Evolutionary conservation across 129 eudicot genomes (phyloP).

Genomic region (Mikania micrantha): DNA sequence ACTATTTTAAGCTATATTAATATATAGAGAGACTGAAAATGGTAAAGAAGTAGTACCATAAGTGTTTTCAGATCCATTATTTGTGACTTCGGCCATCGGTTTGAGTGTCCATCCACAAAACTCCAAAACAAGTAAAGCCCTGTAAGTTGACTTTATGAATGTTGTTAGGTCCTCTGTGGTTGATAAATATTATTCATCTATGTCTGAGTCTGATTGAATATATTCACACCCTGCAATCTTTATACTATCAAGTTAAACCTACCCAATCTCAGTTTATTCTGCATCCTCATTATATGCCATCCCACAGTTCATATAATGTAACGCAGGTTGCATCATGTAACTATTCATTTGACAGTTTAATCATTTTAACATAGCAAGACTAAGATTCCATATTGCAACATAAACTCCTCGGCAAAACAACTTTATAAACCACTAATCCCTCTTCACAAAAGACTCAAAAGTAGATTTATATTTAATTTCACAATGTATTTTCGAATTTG

Average conservation of each 20-base stretch:
- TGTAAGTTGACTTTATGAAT: constrained; percentile 72
- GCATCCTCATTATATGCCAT: not conserved
- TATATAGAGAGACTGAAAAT: not conserved
- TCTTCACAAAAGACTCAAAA: not conserved
- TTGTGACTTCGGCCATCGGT: constrained; percentile 44
- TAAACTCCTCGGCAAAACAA: not conserved
- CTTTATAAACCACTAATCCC: not conserved
- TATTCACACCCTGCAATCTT: not conserved
- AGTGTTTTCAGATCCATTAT: constrained; percentile 29
- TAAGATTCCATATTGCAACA: constrained; percentile 2
- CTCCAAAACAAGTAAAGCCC: constrained; percentile 69
- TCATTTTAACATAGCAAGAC: not conserved
- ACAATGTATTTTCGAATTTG: too few species aligned
- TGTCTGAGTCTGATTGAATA: not conserved
- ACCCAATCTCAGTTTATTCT: not conserved
- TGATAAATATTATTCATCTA: constrained; percentile 16
- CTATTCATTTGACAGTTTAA: not conserved
- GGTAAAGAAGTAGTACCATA: constrained; percentile 36
- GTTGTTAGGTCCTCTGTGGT: constrained; percentile 48
- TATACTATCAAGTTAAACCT: not conserved
- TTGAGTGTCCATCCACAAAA: constrained; percentile 86
- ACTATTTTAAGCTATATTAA: not conserved
- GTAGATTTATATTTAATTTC: not conserved
- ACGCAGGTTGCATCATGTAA: constrained; percentile 8
- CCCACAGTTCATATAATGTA: not conserved